A percentile compares a stretch with the other conserved stretches of the same genome.
phyloP scores from a whole-genome alignment of 768 basidiomycete species.

The Neoboletus subvelutipes region DNA sequence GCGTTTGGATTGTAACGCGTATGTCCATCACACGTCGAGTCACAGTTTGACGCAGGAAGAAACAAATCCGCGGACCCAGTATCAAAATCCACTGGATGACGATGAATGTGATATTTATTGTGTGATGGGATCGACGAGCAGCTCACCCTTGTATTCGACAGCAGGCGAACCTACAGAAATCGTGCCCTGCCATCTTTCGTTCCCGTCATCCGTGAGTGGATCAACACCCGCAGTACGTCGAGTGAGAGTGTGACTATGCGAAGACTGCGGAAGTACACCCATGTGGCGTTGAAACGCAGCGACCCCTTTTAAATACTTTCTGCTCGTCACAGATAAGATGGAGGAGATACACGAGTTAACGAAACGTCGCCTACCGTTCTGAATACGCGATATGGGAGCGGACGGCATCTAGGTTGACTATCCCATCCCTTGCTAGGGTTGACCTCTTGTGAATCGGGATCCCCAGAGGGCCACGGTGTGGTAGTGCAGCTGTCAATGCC shows the following conservation, averaged over 20 bases:
- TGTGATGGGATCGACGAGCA: not conserved
- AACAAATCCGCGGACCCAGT: slow-evolving; percentile 38
- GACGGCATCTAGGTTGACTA: slow-evolving; percentile 15
- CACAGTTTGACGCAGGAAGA: slow-evolving; percentile 30
- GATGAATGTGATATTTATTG: not conserved
- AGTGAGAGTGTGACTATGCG: not conserved
- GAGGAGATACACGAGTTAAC: not conserved
- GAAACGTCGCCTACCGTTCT: slow-evolving; percentile 10
- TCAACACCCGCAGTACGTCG: slow-evolving; percentile 9
- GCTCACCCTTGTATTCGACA: slow-evolving; percentile 20
- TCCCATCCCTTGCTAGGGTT: slow-evolving; percentile 12
- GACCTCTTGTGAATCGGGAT: slow-evolving; percentile 22
- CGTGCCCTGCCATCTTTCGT: slow-evolving; percentile 24
- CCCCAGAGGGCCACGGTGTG: slow-evolving; percentile 8
- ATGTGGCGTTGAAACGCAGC: slow-evolving; percentile 7
- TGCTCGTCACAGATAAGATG: slow-evolving; percentile 10
- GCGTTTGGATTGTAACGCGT: slow-evolving; percentile 35
- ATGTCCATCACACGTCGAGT: slow-evolving; percentile 34
- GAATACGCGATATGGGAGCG: slow-evolving; percentile 16
- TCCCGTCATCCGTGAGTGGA: slow-evolving; percentile 16
- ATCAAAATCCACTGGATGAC: slow-evolving; percentile 31
- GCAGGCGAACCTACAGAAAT: slow-evolving; percentile 27
- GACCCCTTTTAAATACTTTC: slow-evolving; percentile 20
- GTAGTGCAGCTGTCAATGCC: slow-evolving; percentile 18
- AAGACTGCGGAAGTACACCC: not conserved